Evolutionary conservation across 2,329 filamentous ascomycete species (phyloP).

Genomic region (Cordyceps javanica): DNA sequence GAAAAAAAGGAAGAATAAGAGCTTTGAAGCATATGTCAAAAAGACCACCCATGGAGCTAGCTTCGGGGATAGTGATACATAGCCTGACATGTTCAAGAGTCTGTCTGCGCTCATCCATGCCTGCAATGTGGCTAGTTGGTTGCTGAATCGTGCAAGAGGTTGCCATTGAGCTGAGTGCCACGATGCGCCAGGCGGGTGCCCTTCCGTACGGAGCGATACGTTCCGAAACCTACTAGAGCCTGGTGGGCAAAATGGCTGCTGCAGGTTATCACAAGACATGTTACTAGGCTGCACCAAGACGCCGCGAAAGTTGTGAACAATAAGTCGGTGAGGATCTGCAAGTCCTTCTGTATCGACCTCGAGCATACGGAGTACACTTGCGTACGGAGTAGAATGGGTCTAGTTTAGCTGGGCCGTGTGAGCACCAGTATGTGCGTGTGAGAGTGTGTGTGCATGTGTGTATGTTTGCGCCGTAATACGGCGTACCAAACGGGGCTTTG

Average conservation of each 20-base stretch:
- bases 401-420: neutral
- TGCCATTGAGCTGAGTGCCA: neutral
- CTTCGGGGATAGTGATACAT: neutral
- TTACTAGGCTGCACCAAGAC: conserved; percentile 5
- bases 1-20: neutral
- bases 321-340: conserved; percentile 13
- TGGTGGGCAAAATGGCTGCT: neutral
- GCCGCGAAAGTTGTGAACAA: conserved; percentile 2
- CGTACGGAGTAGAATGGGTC: neutral
- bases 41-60: neutral
- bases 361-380: neutral
- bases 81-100: neutral
- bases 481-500: neutral
- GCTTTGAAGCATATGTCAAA: neutral
- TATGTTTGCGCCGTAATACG: neutral
- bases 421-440: neutral
- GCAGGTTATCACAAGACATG: conserved; percentile 9
- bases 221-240: conserved; percentile 1
- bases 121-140: neutral
- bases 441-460: neutral
- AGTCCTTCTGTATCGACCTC: neutral
- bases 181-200: neutral
- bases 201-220: conserved; percentile 1
- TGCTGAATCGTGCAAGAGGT: neutral
- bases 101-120: neutral